Evolutionary conservation across 1,284 basidiomycete species (phyloP).

Genomic region (Kwoniella shivajii): DNA sequence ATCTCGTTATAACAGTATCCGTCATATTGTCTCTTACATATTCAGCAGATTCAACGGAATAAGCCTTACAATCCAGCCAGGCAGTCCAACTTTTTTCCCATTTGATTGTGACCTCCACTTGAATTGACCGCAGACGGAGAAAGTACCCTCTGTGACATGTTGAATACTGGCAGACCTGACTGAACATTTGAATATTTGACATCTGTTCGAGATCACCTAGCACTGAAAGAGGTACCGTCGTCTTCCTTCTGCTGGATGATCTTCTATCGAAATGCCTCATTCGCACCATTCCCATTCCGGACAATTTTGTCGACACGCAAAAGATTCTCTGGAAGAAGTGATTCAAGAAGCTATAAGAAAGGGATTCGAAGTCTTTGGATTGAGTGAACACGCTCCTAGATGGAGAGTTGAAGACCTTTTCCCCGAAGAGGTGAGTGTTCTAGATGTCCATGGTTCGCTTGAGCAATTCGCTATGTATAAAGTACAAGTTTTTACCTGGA

Average conservation of each 20-base stretch:
- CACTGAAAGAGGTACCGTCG: too few species aligned
- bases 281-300: constrained; percentile 96
- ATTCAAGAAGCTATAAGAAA: constrained; percentile 74
- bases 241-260: background rate
- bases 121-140: background rate
- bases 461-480: background rate
- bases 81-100: background rate
- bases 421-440: constrained; percentile 84
- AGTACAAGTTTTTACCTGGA: background rate
- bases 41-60: background rate
- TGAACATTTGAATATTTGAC: background rate
- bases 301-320: constrained; percentile 92
- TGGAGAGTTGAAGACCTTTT: constrained; percentile 81
- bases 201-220: too few species aligned
- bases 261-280: constrained; percentile 66
- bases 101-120: background rate
- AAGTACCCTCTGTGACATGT: too few species aligned
- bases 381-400: constrained; percentile 94
- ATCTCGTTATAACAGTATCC: background rate
- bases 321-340: constrained; percentile 72
- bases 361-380: constrained; percentile 79
- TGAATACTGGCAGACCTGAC: too few species aligned
- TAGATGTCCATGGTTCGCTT: background rate
- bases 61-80: background rate
- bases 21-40: background rate